Evolutionary conservation across 352 stramenopile genomes (phyloP), one percentile per base, ranked within the genome.

Genomic region (Elongisporangium prolatum): DNA sequence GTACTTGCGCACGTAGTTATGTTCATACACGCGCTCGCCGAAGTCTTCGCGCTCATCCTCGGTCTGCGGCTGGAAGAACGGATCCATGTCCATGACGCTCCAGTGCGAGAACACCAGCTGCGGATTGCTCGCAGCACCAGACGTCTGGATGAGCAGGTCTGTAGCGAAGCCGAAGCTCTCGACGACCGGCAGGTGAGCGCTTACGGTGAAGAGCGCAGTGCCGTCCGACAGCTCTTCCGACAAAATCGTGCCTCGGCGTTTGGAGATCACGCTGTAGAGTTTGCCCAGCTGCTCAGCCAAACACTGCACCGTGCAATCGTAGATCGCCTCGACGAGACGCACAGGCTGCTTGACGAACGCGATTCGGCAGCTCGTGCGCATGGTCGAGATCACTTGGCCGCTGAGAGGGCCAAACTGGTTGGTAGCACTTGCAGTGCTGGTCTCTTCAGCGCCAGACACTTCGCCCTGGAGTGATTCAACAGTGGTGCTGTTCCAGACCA

Each of bases 81-180:
- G 96, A 59, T 98, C 95, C 71, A 97, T 91, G 25, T 97, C 85
- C 37, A 98, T 87, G 25, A 97, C 74, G 49, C 72, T 77, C 95
- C 95, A 99, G 70, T 98, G 94, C 44, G 82, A 95, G 73, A 98
- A 98, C 9, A 97, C 77, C 22, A 99, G 75, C 68, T 98, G 94
- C 22, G 96, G 96, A 50, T 97, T 97, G 57, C 93, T 98, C 14
- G 97, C 96, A 37, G 97, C 91, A 18, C 96, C 96, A 44, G 93
- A 98, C 14, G 94, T 98, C 63, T 97, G 89, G 54, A 93, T 94
- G 57, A 97, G 76, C 37, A 99, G 61, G 54, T 98, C 93, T 6
- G 91, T 93, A 13, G 92, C 89, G 63, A 99, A 83, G 48, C 91
- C 92, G 65, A 95, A 96, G 51, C 91, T 98, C 70, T 98, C 96